Evolutionary conservation across 2,329 filamentous ascomycete species (phyloP), one percentile per base, ranked within the genome.

Genomic region (Fusarium circinatum): DNA sequence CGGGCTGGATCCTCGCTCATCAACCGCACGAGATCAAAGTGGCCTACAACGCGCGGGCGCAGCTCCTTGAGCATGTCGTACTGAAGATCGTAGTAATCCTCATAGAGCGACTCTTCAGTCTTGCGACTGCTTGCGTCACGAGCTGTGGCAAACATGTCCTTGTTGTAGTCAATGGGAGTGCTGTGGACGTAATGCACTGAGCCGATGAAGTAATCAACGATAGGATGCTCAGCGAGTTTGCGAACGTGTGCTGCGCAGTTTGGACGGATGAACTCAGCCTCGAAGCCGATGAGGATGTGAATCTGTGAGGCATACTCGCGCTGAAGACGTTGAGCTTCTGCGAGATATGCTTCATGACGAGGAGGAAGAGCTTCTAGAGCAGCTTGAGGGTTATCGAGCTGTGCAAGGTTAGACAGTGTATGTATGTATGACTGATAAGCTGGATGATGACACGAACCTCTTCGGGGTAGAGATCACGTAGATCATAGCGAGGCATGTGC

Each of bases 1-100:
- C 88, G 82, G 55, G 88, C 89, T 0, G 93, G 92, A 26, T 93
- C 86, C 65, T 90, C 88, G 76, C 93, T 95, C 80, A 96, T 87
- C 72, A 99, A 84, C 18, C 96, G 87, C 62, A 98, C 92, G 26
- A 99, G 89, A 83, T 99, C 96, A 80, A 99, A 97, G 83, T 99
- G 96, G 1, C 95, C 96, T 8, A 99, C 92, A 18, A 99, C 88
- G 13, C 89, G 89, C 38, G 96, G 96, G 75, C 85, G 85, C 73
- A 98, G 82, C 13, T 88, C 86, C 61, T 83, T 82, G 52, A 99
- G 86, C 95, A 99, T 97, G 26, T 91, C 90, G 69, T 89, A 88
- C 84, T 98, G 96, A 75, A 91, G 86, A 81, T 98, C 95, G 80
- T 97, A 98, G 84, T 98, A 99, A 73, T 91, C 89, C 79, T 90